Base-by-base conservation (phyloP, 306 rosid species). In the Rubus parviflorus region DNA sequence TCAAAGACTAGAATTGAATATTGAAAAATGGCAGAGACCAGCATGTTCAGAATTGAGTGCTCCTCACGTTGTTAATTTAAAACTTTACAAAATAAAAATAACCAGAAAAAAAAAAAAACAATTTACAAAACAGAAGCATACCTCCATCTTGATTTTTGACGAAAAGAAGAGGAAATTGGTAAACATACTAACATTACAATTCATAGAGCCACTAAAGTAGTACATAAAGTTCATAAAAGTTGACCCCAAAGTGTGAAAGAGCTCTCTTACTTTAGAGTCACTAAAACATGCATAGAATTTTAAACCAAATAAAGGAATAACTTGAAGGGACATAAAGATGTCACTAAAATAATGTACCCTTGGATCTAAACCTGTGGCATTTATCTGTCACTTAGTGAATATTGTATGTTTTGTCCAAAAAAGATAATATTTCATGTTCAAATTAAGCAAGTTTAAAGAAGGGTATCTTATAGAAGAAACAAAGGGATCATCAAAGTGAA, bases 391-490 rank as follows among this genome's bases (percentile, higher is more conserved):
- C 35, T 30, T 30, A 30, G n/a, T n/a, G n/a, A n/a, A n/a, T n/a
- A n/a, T n/a, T n/a, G n/a, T n/a, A n/a, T n/a, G n/a, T n/a, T n/a
- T n/a, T n/a, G n/a, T n/a, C n/a, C n/a, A n/a, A n/a, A n/a, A n/a
- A n/a, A n/a, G 35, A 30, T 0, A 20, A 1, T 43, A 11, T 23
- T 3, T 48, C 3, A 22, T 49, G 30, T 17, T 47, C 40, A 11
- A 4, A 15, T 8, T 8, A 73, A 41, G 23, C 53, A 57, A 41
- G 23, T 57, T 45, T 25, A 57, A 4, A 42, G 25, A 73, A 57
- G 48, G 48, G 70, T 64, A 17, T 69, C 74, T 69, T 69, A 46
- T 4, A 69, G 11, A 35, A 47, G 37, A 69, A 69, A 69, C 43
- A 25, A 23, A 69, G 57, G 73, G 42, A 14, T 61, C 67, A 23